Evolutionary conservation across 2,329 filamentous ascomycete species (phyloP).

Genomic region (Fusarium pseudograminearum): DNA sequence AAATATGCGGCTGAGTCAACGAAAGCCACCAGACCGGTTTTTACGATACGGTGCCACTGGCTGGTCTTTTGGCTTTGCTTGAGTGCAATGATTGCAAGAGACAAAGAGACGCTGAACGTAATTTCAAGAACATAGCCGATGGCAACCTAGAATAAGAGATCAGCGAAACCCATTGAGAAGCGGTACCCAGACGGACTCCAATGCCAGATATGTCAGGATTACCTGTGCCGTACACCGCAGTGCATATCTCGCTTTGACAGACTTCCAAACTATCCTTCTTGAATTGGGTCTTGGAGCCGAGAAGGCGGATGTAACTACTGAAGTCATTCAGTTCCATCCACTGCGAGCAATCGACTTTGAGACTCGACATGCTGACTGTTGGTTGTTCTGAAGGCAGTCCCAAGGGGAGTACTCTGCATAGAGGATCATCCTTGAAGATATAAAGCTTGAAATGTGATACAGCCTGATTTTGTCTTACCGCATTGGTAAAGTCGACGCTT

Average conservation of each 20-base stretch:
- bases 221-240: conserved; percentile 31
- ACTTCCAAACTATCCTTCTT: neutral
- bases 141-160: conserved; percentile 17
- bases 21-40: conserved; percentile 21
- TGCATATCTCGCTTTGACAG: conserved; percentile 35
- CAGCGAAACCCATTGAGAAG: neutral
- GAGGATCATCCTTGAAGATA: neutral
- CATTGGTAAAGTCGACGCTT: neutral
- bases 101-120: conserved; percentile 7
- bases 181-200: conserved; percentile 23
- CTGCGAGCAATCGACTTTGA: conserved; percentile 2
- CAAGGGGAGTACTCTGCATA: neutral
- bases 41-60: neutral
- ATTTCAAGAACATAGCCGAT: conserved; percentile 28
- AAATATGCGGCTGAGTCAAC: conserved; percentile 43
- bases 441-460: neutral
- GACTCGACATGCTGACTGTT: neutral
- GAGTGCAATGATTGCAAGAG: conserved; percentile 11
- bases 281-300: conserved; percentile 13
- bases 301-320: conserved; percentile 9
- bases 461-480: conserved; percentile 3
- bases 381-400: neutral
- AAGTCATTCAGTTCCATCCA: conserved; percentile 26
- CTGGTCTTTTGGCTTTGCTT: neutral
- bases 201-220: conserved; percentile 45